Evolutionary conservation across 2,329 filamentous ascomycete species (phyloP).

Genomic region (Aspergillus quadrilineatus): DNA sequence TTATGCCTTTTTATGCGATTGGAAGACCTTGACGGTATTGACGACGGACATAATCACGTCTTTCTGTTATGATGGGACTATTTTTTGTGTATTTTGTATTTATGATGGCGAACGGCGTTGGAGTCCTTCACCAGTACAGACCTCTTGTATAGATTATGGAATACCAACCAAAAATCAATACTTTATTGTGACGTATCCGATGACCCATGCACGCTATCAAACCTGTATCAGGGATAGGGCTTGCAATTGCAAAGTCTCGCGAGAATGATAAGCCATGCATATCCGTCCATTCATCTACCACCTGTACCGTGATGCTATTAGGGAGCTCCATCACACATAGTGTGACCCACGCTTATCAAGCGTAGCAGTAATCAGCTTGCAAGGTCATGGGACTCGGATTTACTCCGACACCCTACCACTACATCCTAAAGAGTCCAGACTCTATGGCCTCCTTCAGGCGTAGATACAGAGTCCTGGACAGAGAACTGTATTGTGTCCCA

Average conservation of each 20-base stretch:
- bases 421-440: neutral
- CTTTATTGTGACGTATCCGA: no score
- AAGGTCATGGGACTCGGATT: neutral
- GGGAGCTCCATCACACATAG: no score
- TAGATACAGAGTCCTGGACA: neutral
- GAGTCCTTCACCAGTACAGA: neutral
- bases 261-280: no score
- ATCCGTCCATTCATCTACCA: no score
- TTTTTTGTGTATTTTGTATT: neutral
- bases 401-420: neutral
- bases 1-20: neutral
- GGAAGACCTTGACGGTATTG: neutral
- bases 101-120: neutral
- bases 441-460: neutral
- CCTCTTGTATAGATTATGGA: no score
- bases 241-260: no score
- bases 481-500: neutral
- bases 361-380: neutral
- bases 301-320: no score
- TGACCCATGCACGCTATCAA: no score
- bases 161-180: no score
- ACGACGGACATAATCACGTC: neutral
- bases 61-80: neutral
- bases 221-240: no score
- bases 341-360: neutral